Evolutionary conservation across 441 rosid genomes (phyloP), one percentile per base, ranked within the genome.

Genomic region (Populus hybrid): DNA sequence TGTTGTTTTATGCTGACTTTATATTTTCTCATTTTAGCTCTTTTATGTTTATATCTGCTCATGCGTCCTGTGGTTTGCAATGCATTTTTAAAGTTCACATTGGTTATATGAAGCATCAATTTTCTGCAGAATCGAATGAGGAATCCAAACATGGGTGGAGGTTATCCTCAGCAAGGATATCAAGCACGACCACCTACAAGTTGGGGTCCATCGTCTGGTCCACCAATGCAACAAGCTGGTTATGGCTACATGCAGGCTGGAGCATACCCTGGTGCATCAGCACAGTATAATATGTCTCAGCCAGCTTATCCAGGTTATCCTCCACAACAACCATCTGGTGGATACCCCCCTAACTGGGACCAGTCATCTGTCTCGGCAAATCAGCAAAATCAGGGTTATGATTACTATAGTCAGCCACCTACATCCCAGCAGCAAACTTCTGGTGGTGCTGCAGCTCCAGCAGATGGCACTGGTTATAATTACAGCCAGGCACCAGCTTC

Each of bases 201-300:
- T 83, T 96, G 98, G 98, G 91, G 89, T 67, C 87, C 87, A 36
- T 82, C 94, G 82, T 97, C 97, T 73, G 90, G 80, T 69, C 92
- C 92, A 1, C 87, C 83, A 71, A 78, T 86, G 88, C 97, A 90
- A 78, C 98, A 92, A 79, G 80, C 96, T 82, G 92, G 94, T 70
- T 94, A 93, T 80, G 98, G 98, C 59, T 96, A 93, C 83, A 84
- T 79, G 88, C 99, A 94, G 80, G 92, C 92, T 2, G 98, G 98
- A 81, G 85, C 90, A 72, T 94, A 96, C 83, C 88, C 98, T 9
- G 98, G 90, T n/a, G 88, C 87, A 77, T 78, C 93, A 3, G 87
- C 90, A 21, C 98, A 93, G 80, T 94, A 92, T 80, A 84, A 85
- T 86, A 85, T 85, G 83, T 83, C 93, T 79, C 99, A 96, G 82